Evolutionary conservation across 805 yeast species (phyloP), one percentile per base, ranked within the genome.

Genomic region (Candida argentea): DNA sequence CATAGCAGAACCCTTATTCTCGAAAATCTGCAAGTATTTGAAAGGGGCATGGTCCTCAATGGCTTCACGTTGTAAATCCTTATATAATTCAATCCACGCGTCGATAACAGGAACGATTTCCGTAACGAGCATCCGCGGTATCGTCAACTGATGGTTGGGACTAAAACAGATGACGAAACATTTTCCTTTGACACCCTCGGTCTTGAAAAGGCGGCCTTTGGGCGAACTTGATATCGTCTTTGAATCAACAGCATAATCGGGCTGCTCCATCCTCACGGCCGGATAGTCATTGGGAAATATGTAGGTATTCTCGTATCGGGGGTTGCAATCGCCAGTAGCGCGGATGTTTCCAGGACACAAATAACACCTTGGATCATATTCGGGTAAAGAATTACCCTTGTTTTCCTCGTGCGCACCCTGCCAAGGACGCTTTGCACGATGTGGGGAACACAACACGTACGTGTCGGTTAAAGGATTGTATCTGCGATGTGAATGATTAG

Each of bases 381-480:
- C 55, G 4, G 82, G 79, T 36, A 65, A 56, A 16, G 48, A 40
- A 10, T 54, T 59, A 25, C 49, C 57, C 29, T 48, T 42, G 10
- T 62, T 48, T 20, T 57, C 59, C 46, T 79, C 87, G 37, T 73
- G 64, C 36, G 75, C 82, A 20, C 87, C 87, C 48, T 73, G 80
- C 87, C 87, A 79, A 13, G 89, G 87, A 39, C 89, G 62, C 49
- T 76, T 75, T 17, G 85, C 72, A 32, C 87, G 59, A 44, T 79
- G 89, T 5, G 89, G 87, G 10, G 85, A 76, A 28, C 79, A 78
- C 28, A 79, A 58, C 15, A 79, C 73, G 72, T 77, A 76, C n/a
- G 67, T 51, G 29, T 70, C 70, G n/a, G 78, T 65, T 36, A 79
- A 61, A 4, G 84, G 85, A 42, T 79, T 79, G 51, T 59, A 72